These are phyloP conservation scores for Lactarius sp. DNA, from an alignment of 768 basidiomycete genomes.

Conservation along the genomic window DNA sequence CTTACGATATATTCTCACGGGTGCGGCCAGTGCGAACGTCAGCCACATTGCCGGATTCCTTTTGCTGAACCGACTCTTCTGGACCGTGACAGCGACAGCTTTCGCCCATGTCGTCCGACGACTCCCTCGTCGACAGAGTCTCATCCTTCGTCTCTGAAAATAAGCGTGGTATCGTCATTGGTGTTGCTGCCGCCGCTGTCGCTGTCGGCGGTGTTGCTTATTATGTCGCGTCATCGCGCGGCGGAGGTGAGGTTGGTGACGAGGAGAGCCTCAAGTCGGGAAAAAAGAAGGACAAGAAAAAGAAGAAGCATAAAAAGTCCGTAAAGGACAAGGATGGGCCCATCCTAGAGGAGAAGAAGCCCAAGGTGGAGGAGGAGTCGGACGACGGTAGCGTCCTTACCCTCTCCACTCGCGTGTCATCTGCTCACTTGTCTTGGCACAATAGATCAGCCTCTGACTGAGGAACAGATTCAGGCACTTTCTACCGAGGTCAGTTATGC, in stretches of 20 bases:
- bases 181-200: constrained; percentile 64
- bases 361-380: constrained; percentile 36
- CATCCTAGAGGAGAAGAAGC: constrained; percentile 69
- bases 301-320: constrained; percentile 43
- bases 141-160: constrained; percentile 70
- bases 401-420: constrained; percentile 8
- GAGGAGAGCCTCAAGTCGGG: constrained; percentile 29
- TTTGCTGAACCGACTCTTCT: neutral
- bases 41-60: neutral
- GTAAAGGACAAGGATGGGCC: constrained; percentile 63
- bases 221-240: constrained; percentile 57
- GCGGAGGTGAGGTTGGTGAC: constrained; percentile 28
- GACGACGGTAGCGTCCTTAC: constrained; percentile 26
- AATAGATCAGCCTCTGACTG: constrained; percentile 43
- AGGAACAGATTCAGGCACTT: constrained; percentile 54
- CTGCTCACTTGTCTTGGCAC: constrained; percentile 22
- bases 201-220: constrained; percentile 75
- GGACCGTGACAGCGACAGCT: neutral
- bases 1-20: constrained; percentile 14
- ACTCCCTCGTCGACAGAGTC: constrained; percentile 53
- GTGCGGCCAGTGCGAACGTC: neutral
- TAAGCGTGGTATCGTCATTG: constrained; percentile 68
- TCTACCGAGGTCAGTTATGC: constrained; percentile 47
- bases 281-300: constrained; percentile 50
- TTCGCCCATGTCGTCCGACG: constrained; percentile 32